A percentile compares a stretch with the other conserved stretches of the same genome.
Evolutionary conservation across 2,329 filamentous ascomycete species (phyloP).

Genomic region (Xylaria sp.): DNA sequence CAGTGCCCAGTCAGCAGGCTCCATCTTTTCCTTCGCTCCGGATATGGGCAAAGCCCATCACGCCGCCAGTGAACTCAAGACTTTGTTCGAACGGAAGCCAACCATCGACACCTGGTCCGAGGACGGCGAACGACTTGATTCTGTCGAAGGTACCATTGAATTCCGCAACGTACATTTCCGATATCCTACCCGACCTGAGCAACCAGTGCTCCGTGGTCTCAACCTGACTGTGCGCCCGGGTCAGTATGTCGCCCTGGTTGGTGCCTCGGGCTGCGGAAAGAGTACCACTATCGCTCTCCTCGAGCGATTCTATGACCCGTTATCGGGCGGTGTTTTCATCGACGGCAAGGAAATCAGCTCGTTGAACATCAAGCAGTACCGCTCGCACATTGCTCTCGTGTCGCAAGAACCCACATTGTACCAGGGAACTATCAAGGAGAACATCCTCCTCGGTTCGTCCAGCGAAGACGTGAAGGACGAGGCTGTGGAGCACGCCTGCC

Average conservation of each 20-base stretch:
- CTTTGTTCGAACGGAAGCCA: constrained; percentile 83
- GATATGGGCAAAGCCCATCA: constrained; percentile 94
- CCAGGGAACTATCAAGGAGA: constrained; percentile 90
- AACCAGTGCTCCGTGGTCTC: constrained; percentile 88
- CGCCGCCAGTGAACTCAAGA: constrained; percentile 82
- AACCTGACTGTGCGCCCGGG: constrained; percentile 78
- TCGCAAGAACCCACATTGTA: constrained; percentile 95
- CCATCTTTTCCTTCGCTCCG: constrained; percentile 87
- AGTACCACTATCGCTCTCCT: constrained; percentile 90
- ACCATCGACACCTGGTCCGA: constrained; percentile 83
- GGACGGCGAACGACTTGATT: constrained; percentile 70
- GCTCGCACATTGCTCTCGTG: constrained; percentile 84
- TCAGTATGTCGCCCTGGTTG: constrained; percentile 88
- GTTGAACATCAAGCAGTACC: constrained; percentile 87
- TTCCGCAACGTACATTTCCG: constrained; percentile 94
- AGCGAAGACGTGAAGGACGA: constrained; percentile 75
- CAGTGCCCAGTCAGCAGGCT: constrained; percentile 89
- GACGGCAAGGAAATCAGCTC: constrained; percentile 84
- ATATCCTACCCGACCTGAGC: constrained; percentile 90
- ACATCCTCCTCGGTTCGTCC: constrained; percentile 82
- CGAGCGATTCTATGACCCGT: constrained; percentile 93
- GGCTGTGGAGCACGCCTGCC: constrained; percentile 79
- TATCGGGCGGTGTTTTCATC: constrained; percentile 80
- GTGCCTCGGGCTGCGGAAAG: constrained; percentile 95
- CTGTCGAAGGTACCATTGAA: constrained; percentile 81